A percentile compares a stretch with the other conserved stretches of the same genome.
These are phyloP conservation scores for Russula emetica DNA, from an alignment of 768 basidiomycete genomes.

Conservation along the genomic window DNA sequence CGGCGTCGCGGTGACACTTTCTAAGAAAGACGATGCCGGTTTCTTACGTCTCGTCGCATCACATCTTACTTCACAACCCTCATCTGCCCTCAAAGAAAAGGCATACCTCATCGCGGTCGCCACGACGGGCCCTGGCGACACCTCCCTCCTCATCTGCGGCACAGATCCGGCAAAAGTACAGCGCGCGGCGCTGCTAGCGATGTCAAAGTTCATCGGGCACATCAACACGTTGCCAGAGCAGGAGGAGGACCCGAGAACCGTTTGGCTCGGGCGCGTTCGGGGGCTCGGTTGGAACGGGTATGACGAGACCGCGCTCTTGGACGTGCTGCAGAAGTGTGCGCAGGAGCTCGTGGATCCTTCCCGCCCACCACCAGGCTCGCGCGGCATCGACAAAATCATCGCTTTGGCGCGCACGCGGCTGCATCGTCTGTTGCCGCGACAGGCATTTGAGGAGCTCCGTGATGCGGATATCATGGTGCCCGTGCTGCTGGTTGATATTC, in stretches of 20 bases:
- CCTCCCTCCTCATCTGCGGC: constrained; percentile 52
- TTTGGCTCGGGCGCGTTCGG: constrained; percentile 46
- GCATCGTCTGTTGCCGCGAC: constrained; percentile 54
- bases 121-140: constrained; percentile 39
- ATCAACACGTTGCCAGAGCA: constrained; percentile 35
- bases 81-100: constrained; percentile 37
- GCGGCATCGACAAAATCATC: constrained; percentile 55
- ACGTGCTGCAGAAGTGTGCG: constrained; percentile 62
- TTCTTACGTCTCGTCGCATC: constrained; percentile 56
- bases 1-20: constrained; percentile 57
- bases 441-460: constrained; percentile 59
- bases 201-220: constrained; percentile 67
- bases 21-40: constrained; percentile 50
- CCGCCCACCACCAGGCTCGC: constrained; percentile 59
- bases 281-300: constrained; percentile 52
- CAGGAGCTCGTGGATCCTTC: constrained; percentile 57
- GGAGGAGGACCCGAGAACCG: constrained; percentile 26
- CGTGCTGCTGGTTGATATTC: constrained; percentile 74
- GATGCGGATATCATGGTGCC: constrained; percentile 48
- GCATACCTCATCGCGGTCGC: constrained; percentile 52
- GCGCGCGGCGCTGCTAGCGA: constrained; percentile 59
- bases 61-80: constrained; percentile 46
- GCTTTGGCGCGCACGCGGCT: constrained; percentile 56
- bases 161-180: constrained; percentile 56
- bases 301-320: constrained; percentile 66